Conservation (phyloP, 208 protist species). For the Acanthamoeba polyphaga region DNA sequence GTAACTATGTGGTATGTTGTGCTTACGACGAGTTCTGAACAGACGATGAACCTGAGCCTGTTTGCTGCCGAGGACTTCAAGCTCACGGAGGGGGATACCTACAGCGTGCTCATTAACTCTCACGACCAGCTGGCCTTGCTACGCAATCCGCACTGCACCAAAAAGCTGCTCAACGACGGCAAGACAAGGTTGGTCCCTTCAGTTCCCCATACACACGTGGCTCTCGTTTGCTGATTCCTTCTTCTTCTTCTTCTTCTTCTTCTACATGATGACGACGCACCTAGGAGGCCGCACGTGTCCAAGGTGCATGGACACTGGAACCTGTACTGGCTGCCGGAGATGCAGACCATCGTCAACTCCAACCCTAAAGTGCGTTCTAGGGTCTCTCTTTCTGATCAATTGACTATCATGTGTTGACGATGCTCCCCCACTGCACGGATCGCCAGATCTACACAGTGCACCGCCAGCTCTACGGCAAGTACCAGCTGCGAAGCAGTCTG, state of each 20-base stretch:
- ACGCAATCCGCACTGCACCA: not conserved
- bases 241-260: no score
- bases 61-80: not conserved
- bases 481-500: not conserved
- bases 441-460: slow-evolving; percentile 2
- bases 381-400: no score
- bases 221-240: not conserved
- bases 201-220: no score
- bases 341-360: slow-evolving; percentile 7
- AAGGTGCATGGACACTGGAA: slow-evolving; percentile 9
- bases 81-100: not conserved
- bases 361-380: slow-evolving; percentile 1
- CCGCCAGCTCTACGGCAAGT: slow-evolving; percentile 8
- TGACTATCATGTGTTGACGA: not conserved
- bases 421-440: not conserved
- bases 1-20: no score
- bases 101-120: not conserved
- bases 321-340: slow-evolving; percentile 28
- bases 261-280: not conserved
- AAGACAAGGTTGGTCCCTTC: not conserved
- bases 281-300: not conserved
- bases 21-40: not conserved
- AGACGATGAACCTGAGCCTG: slow-evolving; percentile 1
- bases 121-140: not conserved
- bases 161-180: not conserved